phyloP scores from a whole-genome alignment of 805 yeast genomes.

The Cyberlindnera galapagoensis region DNA sequence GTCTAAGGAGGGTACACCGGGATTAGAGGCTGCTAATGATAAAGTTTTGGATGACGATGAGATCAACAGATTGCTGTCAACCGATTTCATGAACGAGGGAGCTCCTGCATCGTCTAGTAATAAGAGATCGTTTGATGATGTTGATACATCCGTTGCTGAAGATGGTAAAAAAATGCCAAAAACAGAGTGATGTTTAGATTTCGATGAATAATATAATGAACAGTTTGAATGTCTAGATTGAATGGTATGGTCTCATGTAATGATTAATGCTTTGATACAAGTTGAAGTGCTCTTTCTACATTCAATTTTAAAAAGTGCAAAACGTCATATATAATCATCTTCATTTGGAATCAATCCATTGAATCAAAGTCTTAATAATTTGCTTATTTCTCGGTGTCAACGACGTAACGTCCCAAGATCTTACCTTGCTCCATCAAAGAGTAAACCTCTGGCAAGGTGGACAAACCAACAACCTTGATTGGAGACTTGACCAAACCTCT shows the following conservation, averaged over 20 bases:
- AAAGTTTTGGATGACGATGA: conserved; percentile 20
- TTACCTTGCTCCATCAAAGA: conserved; percentile 77
- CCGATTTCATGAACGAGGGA: conserved; percentile 18
- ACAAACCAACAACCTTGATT: conserved; percentile 68
- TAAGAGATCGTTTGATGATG: conserved; percentile 10
- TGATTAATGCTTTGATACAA: too few relatives aligned
- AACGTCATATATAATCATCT: too few relatives aligned
- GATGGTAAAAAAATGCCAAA: conserved; percentile 6
- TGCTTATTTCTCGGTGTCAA: conserved; percentile 70
- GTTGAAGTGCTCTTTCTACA: too few relatives aligned
- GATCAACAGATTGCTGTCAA: conserved; percentile 18
- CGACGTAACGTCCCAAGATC: conserved; percentile 84
- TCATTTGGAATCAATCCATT: conserved; percentile 93
- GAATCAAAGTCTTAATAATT: conserved; percentile 95
- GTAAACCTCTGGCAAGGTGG: conserved; percentile 63
- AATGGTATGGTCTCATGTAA: too few relatives aligned
- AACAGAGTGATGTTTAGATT: conserved; percentile 4
- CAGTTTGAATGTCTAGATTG: background rate
- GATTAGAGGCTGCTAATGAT: conserved; percentile 8
- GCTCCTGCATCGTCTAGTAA: background rate
- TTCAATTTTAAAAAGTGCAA: too few relatives aligned
- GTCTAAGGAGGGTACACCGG: conserved; percentile 24
- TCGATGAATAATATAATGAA: background rate
- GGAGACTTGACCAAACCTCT: conserved; percentile 70
- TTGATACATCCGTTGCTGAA: conserved; percentile 3